A percentile compares a stretch with the other conserved stretches of the same genome.
These are phyloP conservation scores for Litchi chinensis DNA, from an alignment of 345 rosid species.

Conservation along the genomic window DNA sequence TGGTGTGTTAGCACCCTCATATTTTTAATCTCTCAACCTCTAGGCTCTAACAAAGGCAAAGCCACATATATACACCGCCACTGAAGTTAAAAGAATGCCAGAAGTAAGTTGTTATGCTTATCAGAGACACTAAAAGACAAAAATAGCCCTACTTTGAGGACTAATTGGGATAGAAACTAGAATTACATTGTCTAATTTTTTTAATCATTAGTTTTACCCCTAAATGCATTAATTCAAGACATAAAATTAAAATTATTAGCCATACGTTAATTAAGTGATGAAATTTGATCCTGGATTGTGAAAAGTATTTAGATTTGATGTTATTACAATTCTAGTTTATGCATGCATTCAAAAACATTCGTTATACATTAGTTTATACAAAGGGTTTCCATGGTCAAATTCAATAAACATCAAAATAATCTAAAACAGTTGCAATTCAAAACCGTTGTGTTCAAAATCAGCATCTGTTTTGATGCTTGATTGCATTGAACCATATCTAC, in stretches of 20 bases:
- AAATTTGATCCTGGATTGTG: too few species aligned
- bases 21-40: background rate
- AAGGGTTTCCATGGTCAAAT: too few species aligned
- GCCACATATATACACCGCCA: background rate
- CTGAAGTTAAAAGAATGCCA: background rate
- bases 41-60: background rate
- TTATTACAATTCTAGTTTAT: too few species aligned
- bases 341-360: too few species aligned
- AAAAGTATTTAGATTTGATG: too few species aligned
- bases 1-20: slow-evolving; percentile 91
- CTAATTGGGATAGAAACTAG: background rate
- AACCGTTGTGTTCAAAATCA: background rate
- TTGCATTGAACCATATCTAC: background rate
- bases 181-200: too few species aligned
- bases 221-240: too few species aligned
- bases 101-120: background rate
- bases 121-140: background rate
- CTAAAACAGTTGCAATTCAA: too few species aligned
- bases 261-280: too few species aligned
- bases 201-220: too few species aligned
- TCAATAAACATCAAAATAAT: background rate
- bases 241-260: too few species aligned
- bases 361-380: too few species aligned
- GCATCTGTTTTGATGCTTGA: background rate
- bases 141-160: background rate